Conservation (phyloP, 2,329 filamentous ascomycete species). For the Aspergillus puulaauensis region DNA sequence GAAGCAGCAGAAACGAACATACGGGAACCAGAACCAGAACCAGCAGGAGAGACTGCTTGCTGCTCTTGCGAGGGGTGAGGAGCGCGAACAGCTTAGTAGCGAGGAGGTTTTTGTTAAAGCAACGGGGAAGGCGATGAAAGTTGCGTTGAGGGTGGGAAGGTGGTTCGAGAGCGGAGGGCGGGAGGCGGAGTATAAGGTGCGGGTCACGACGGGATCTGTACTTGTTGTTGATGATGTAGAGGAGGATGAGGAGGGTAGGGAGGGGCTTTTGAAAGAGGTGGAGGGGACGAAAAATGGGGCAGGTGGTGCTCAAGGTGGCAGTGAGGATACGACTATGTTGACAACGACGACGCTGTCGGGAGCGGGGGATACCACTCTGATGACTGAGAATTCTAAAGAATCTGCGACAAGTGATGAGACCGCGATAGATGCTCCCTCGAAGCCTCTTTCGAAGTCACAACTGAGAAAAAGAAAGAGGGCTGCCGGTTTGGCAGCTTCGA, state of each 20-base stretch:
- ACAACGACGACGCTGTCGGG: not conserved
- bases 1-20: not conserved
- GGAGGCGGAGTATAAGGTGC: slow-evolving; percentile 50
- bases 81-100: slow-evolving; percentile 32
- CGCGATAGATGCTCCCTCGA: not conserved
- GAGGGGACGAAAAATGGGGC: slow-evolving; percentile 17
- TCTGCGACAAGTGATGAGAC: not conserved
- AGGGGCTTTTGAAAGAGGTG: slow-evolving; percentile 23
- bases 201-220: slow-evolving; percentile 56
- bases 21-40: slow-evolving; percentile 26
- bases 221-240: slow-evolving; percentile 62
- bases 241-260: slow-evolving; percentile 34
- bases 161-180: slow-evolving; percentile 54
- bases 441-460: slow-evolving; percentile 18
- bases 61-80: slow-evolving; percentile 26
- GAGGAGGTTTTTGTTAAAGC: slow-evolving; percentile 60
- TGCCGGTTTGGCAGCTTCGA: slow-evolving; percentile 18
- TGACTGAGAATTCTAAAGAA: not conserved
- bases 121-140: slow-evolving; percentile 59
- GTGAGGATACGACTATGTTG: slow-evolving; percentile 3
- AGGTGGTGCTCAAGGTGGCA: slow-evolving; percentile 14
- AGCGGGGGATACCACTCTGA: slow-evolving; percentile 2
- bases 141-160: slow-evolving; percentile 54
- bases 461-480: slow-evolving; percentile 32
- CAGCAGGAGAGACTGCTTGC: slow-evolving; percentile 28